phyloP scores from a whole-genome alignment of 1,284 basidiomycete genomes.

The Trichosporon sp. region DNA sequence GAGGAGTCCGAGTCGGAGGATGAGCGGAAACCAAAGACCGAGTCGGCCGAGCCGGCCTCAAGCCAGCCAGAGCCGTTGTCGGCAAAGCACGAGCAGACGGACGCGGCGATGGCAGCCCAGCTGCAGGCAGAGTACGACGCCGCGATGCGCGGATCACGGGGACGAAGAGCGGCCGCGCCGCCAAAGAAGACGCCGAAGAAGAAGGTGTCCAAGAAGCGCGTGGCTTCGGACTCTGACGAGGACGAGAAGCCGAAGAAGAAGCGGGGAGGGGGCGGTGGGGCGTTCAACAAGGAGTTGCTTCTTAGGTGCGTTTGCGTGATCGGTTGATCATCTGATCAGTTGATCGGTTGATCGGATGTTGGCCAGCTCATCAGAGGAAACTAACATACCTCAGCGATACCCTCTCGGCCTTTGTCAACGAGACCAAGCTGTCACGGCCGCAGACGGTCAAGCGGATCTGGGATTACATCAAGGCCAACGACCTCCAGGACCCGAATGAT shows the following conservation, averaged over 20 bases:
- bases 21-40: not conserved
- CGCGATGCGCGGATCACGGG: conserved; percentile 18
- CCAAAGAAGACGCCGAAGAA: conserved; percentile 30
- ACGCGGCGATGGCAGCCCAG: conserved; percentile 29
- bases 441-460: conserved; percentile 54
- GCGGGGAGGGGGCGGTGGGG: conserved; percentile 35
- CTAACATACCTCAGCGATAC: conserved; percentile 27
- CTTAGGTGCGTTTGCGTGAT: conserved; percentile 45
- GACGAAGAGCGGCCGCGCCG: conserved; percentile 15
- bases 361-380: not conserved
- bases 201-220: conserved; percentile 27
- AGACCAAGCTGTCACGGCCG: conserved; percentile 46
- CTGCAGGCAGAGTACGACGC: conserved; percentile 33
- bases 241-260: conserved; percentile 24
- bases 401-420: conserved; percentile 34
- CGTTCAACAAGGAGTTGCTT: conserved; percentile 47
- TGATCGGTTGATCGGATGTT: no score
- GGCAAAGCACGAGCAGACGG: conserved; percentile 17
- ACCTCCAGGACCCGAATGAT: conserved; percentile 52
- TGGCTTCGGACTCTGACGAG: conserved; percentile 21
- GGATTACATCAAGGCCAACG: conserved; percentile 52
- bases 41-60: conserved; percentile 14
- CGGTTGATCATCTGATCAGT: no score
- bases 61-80: conserved; percentile 26
- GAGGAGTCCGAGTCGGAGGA: not conserved